Conservation (phyloP, 2,329 filamentous ascomycete genomes). For the Diplodia intermedia region DNA sequence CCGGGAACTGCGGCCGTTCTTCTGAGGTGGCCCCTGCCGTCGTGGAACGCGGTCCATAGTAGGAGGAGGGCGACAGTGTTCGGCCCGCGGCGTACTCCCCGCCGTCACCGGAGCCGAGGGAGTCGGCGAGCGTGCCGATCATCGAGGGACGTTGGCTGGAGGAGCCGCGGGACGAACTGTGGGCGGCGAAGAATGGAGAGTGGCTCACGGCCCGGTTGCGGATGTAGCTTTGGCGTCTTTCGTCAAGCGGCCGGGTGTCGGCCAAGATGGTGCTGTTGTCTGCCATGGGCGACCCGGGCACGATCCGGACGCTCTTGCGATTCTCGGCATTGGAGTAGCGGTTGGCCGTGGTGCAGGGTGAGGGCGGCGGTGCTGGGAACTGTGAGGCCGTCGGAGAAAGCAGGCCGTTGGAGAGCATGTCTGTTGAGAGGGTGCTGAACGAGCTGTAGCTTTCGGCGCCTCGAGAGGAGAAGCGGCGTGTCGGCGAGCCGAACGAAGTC, state of each 20-base stretch:
- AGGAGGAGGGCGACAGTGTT: not conserved
- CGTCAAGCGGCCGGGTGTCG: slow-evolving; percentile 49
- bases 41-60: slow-evolving; percentile 4
- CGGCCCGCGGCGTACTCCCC: not conserved
- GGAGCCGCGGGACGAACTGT: slow-evolving; percentile 41
- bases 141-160: slow-evolving; percentile 35
- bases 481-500: slow-evolving; percentile 35
- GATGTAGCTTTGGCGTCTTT: slow-evolving; percentile 53
- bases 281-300: slow-evolving; percentile 41
- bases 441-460: slow-evolving; percentile 48
- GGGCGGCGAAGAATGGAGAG: slow-evolving; percentile 51
- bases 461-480: slow-evolving; percentile 21
- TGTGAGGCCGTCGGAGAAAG: slow-evolving; percentile 49
- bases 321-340: slow-evolving; percentile 40
- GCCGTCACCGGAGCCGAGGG: not conserved
- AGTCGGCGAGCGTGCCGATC: slow-evolving; percentile 23
- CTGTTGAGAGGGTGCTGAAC: slow-evolving; percentile 49
- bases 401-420: slow-evolving; percentile 38
- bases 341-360: slow-evolving; percentile 38
- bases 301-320: slow-evolving; percentile 46
- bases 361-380: slow-evolving; percentile 45
- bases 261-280: slow-evolving; percentile 42
- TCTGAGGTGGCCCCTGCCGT: not conserved
- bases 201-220: slow-evolving; percentile 50
- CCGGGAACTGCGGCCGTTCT: slow-evolving; percentile 9